phyloP scores from a whole-genome alignment of 2,329 filamentous ascomycete species.

The Cladosporium sp. region DNA sequence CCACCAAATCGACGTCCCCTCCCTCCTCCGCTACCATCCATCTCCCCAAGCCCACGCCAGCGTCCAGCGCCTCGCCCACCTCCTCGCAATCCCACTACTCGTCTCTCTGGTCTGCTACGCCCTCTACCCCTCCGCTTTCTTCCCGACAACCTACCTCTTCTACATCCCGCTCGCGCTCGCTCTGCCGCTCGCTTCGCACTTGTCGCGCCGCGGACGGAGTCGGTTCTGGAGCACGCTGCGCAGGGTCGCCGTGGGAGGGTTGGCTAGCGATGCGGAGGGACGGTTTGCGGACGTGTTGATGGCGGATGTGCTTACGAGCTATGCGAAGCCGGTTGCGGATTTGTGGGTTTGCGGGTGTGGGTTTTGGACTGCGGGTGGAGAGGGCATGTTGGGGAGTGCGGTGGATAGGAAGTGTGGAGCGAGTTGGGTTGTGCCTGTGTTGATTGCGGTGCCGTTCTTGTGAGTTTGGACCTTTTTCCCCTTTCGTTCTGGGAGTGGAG shows the following conservation, averaged over 20 bases:
- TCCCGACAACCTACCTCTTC: slow-evolving; percentile 82
- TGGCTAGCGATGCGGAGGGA: slow-evolving; percentile 80
- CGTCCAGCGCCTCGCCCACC: slow-evolving; percentile 75
- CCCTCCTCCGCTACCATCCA: slow-evolving; percentile 76
- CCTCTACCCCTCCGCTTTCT: slow-evolving; percentile 71
- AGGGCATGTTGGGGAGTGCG: slow-evolving; percentile 66
- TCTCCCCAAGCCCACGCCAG: slow-evolving; percentile 64
- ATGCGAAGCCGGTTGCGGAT: slow-evolving; percentile 87
- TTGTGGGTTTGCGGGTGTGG: slow-evolving; percentile 87
- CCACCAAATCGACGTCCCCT: slow-evolving; percentile 62
- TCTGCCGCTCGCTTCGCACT: slow-evolving; percentile 57
- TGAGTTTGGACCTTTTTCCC: not conserved
- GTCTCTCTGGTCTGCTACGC: slow-evolving; percentile 79
- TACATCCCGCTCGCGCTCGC: slow-evolving; percentile 68
- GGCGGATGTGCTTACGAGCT: slow-evolving; percentile 90
- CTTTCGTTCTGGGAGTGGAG: not conserved
- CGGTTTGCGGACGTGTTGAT: slow-evolving; percentile 94
- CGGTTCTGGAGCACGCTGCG: slow-evolving; percentile 72
- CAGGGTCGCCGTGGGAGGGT: slow-evolving; percentile 76
- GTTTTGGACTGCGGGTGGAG: slow-evolving; percentile 57
- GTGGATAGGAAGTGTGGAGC: slow-evolving; percentile 82
- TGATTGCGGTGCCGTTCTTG: slow-evolving; percentile 76
- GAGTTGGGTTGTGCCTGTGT: slow-evolving; percentile 71
- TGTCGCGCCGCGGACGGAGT: slow-evolving; percentile 66
- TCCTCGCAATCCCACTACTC: slow-evolving; percentile 67